Base-by-base conservation (phyloP, 2,329 filamentous ascomycete genomes). In the Epichloe coenophiala region DNA sequence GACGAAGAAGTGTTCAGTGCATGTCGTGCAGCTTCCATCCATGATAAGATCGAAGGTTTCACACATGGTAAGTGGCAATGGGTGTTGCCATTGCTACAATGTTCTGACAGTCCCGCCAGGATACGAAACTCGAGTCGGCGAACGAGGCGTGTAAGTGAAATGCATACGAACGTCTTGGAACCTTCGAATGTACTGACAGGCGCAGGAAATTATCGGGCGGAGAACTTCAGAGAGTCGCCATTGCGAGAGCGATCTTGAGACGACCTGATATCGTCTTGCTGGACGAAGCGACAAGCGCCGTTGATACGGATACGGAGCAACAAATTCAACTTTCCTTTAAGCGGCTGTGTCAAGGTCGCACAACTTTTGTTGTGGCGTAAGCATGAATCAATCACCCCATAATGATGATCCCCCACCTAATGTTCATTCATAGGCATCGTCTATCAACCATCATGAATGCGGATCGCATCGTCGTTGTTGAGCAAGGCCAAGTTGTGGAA, bases 201-300 rank as follows among this genome's bases (percentile, higher is more conserved):
- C 1, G 7, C 52, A 74, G 72, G 48, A 81, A 80, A 68, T 66
- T 85, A 2, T 84, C 81, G 4, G 81, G 81, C 1, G 81, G 81
- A 23, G 81, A 85, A 60, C 65, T 83, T 5, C 81, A 85, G 58
- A 76, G 81, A 45, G 74, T 84, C 31, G 81, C 81, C 5, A 84
- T 84, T 60, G 81, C 81, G 7, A 78, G 86, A 27, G 84, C 86
- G 1, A 76, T 91, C 45, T 69, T 90, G 56, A 86, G 87, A 64
- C 76, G 78, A 52, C 85, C 86, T 0, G 81, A 86, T 51, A 81
- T 90, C 53, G 79, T 91, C 9, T 74, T 91, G 39, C 74, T 91
- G 1, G 86, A 91, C 56, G 86, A 90, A 64, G 83, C 86, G 1
- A 89, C 88, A 4, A 88, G 84, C 38, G 82, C 86, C 6, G 81